Base-by-base conservation (phyloP, 2,329 filamentous ascomycete genomes). In the Daldinia sp. region DNA sequence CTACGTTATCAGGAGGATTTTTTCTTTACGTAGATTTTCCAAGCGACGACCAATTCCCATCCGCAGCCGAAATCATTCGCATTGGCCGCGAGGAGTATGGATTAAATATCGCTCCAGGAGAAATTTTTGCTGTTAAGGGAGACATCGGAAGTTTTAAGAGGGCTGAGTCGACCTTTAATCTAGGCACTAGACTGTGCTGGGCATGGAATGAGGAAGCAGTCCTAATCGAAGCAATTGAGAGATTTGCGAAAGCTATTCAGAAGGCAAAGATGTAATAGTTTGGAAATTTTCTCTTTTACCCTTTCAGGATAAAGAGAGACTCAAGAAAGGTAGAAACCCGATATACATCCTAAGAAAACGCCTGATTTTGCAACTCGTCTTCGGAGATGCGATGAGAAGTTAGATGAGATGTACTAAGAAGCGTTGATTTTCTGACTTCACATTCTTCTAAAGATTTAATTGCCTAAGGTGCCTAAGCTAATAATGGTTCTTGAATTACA, bases 101-200 rank as follows among this genome's bases (percentile, higher is more conserved):
- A 7, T 44, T 69, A 12, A 67, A 37, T 23, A 69, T 69, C 15
- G 67, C 67, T 6, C 23, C 63, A 4, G 62, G 67, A 1, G 63
- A 66, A 12, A 63, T 69, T 1, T 69, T 69, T 41, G 51, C 57
- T 1, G 63, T 69, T 10, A 57, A 58, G 39, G 67, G 67, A 48
- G 67, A 69, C 30, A 28, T 55, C 4, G 55, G 42, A 37, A 61
- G 67, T 30, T 39, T 57, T 7, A 15, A 57, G 35, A 66, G 67
- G 23, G 67, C 62, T 18, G 4, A 50, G 12, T 12, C 26, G 7
- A 60, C 48, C 12, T 69, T 59, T 30, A 69, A 66, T 7, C 13
- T 39, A 7, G 67, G 67, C 10, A 69, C 67, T 10, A 66, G 67
- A 35, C 15, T 69, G 39, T 69, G 67, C 30, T 69, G 67, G 67